Percentiles rank a stretch among this genome's conserved stretches.
phyloP scores from a whole-genome alignment of 345 rosid species.

The Conringia planisiliqua region DNA sequence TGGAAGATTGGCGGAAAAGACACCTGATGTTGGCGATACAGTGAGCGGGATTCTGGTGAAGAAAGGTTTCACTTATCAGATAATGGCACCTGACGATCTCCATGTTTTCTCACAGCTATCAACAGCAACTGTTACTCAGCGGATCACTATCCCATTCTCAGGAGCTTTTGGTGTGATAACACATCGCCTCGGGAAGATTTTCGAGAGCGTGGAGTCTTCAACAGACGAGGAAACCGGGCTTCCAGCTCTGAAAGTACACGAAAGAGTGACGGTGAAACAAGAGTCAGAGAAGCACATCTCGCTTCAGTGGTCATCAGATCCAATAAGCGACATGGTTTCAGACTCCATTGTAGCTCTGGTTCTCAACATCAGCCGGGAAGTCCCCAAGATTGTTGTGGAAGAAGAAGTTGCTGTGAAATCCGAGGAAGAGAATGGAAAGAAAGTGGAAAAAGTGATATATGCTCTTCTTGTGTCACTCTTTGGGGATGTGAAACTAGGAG shows the following conservation, averaged over 20 bases:
- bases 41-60: conserved; percentile 83
- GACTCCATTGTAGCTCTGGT: conserved; percentile 86
- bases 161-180: conserved; percentile 80
- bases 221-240: conserved; percentile 73
- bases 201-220: conserved; percentile 68
- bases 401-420: conserved; percentile 59
- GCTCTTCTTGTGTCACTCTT: conserved; percentile 86
- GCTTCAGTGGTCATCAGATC: conserved; percentile 84
- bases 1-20: conserved; percentile 78
- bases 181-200: conserved; percentile 82
- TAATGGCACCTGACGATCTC: conserved; percentile 96
- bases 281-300: conserved; percentile 86
- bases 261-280: conserved; percentile 68
- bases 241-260: conserved; percentile 61
- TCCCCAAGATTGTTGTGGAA: conserved; percentile 59
- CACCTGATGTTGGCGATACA: conserved; percentile 72
- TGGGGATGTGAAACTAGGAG: conserved; percentile 84
- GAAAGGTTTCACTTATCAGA: conserved; percentile 93
- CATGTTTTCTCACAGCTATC: conserved; percentile 93
- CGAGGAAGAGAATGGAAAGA: conserved; percentile 61
- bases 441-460: conserved; percentile 70
- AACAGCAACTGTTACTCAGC: conserved; percentile 74
- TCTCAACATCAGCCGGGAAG: conserved; percentile 69
- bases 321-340: conserved; percentile 88
- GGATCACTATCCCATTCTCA: conserved; percentile 72